Evolutionary conservation across 2,329 filamentous ascomycete species (phyloP).

Genomic region (Gyromitra esculenta): DNA sequence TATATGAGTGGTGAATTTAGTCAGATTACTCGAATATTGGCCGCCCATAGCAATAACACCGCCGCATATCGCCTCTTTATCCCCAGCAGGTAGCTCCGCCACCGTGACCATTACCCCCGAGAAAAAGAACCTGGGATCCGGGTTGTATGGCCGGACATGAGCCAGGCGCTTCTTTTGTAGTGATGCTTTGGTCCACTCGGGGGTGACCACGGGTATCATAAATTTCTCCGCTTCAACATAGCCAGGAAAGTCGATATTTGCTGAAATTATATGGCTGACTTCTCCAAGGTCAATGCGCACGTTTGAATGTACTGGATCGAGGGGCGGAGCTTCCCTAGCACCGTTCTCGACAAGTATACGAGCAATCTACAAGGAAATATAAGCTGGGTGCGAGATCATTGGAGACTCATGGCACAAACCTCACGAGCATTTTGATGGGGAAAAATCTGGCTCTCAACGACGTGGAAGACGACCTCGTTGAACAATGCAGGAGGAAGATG

Average conservation of each 20-base stretch:
- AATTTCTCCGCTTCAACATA: slow-evolving; percentile 77
- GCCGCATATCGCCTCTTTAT: slow-evolving; percentile 91
- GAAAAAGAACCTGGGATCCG: slow-evolving; percentile 90
- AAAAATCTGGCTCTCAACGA: slow-evolving; percentile 62
- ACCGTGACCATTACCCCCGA: slow-evolving; percentile 83
- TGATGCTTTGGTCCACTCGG: slow-evolving; percentile 79
- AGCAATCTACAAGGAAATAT: slow-evolving; percentile 24
- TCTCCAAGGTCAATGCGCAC: slow-evolving; percentile 61
- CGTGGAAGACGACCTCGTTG: slow-evolving; percentile 63
- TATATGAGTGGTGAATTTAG: slow-evolving; percentile 83
- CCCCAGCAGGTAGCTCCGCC: slow-evolving; percentile 82
- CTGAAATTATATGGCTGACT: slow-evolving; percentile 74
- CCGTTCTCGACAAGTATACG: slow-evolving; percentile 56
- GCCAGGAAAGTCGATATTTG: slow-evolving; percentile 89
- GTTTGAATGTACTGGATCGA: slow-evolving; percentile 51
- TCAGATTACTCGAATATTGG: slow-evolving; percentile 76
- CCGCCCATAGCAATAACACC: slow-evolving; percentile 91
- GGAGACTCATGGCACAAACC: slow-evolving; percentile 58
- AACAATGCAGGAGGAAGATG: slow-evolving; percentile 59
- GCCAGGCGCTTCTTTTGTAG: slow-evolving; percentile 75
- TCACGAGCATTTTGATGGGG: slow-evolving; percentile 61
- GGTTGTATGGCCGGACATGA: slow-evolving; percentile 84
- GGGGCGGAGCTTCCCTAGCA: slow-evolving; percentile 60
- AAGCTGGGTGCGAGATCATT: slow-evolving; percentile 8
- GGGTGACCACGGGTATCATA: slow-evolving; percentile 85